Base-by-base conservation (phyloP, 495 filamentous ascomycete genomes). In the Hypoxylon fuscum region DNA sequence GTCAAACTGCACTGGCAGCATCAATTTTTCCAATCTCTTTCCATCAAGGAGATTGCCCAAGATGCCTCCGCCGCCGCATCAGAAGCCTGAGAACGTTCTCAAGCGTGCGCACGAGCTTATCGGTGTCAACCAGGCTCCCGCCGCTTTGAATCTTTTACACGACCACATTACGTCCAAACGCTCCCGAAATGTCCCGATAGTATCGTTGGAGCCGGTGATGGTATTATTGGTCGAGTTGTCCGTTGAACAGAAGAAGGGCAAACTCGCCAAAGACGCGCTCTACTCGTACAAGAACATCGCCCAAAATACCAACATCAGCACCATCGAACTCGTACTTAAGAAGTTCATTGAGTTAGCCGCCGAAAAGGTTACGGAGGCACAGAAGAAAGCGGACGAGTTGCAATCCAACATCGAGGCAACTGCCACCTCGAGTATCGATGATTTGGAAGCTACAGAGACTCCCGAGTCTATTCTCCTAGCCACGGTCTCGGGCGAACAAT, bases 271-370 rank as follows among this genome's bases (percentile, higher is more conserved):
- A 82, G 95, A 98, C 83, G 95, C 95, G 46, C 83, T 98, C 23
- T 98, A 98, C 71, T 93, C 97, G 69, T 98, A 98, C 85, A 98
- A 98, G 85, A 98, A 98, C 74, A 97, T 96, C 65, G 91, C 92
- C 43, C 95, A 98, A 77, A 98, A 98, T 79, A 97, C 94, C 65
- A 98, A 97, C 69, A 93, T 98, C 50, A 92, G 87, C 66, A 98
- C 96, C 31, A 98, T 98, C 75, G 95, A 98, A 87, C 76, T 96
- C 51, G 96, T 98, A 43, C 86, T 98, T 56, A 96, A 96, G 77
- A 92, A 88, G 68, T 98, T 98, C 77, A 98, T 98, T 79, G 93
- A 97, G 73, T 86, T 98, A 48, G 93, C 95, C 61, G 93, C 97
- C 68, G 84, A 89, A 69, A 98, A 98, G 82, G 95, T 98, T 70